A percentile compares a stretch with the other conserved stretches of the same genome.
These are phyloP conservation scores for Thermochaetoides thermophila DNA, from an alignment of 495 filamentous ascomycete species.

Conservation along the genomic window DNA sequence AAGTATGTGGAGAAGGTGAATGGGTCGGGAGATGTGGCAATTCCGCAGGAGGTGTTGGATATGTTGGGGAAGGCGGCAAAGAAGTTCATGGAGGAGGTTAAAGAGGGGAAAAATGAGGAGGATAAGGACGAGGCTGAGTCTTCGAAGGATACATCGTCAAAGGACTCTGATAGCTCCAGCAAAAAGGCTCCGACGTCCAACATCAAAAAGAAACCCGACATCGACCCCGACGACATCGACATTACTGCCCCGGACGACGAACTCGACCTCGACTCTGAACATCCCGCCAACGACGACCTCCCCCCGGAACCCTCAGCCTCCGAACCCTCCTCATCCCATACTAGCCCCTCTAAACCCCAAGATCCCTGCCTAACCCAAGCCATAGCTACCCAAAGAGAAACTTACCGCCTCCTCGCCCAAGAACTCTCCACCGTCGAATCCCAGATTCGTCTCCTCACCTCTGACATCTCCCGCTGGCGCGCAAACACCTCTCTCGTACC, in stretches of 20 bases:
- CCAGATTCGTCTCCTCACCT: constrained; percentile 6
- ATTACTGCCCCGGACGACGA: constrained; percentile 29
- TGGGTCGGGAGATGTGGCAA: constrained; percentile 12
- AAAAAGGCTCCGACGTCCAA: constrained; percentile 1
- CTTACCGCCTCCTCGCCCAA: constrained; percentile 10
- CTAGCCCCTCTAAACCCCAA: too few species aligned
- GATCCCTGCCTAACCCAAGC: constrained; percentile 2
- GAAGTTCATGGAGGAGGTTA: constrained; percentile 26
- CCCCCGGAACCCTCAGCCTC: constrained; percentile 3
- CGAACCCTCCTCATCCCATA: too few species aligned
- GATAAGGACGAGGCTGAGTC: constrained; percentile 1
- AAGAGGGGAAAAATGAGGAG: constrained; percentile 6
- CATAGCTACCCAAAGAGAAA: constrained; percentile 8
- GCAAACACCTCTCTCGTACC: constrained; percentile 1
- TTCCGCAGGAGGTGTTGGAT: constrained; percentile 25
- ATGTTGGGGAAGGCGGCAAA: constrained; percentile 30
- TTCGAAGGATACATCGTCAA: not conserved
- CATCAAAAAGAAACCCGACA: constrained; percentile 15
- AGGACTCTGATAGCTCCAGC: not conserved
- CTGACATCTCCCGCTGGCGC: constrained; percentile 10
- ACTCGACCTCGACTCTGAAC: constrained; percentile 17
- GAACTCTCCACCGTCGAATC: constrained; percentile 12
- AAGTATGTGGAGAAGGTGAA: constrained; percentile 22
- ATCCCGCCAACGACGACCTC: constrained; percentile 3
- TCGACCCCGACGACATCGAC: constrained; percentile 33